Evolutionary conservation across 306 rosid species (phyloP).

Genomic region (Trifolium repens): DNA sequence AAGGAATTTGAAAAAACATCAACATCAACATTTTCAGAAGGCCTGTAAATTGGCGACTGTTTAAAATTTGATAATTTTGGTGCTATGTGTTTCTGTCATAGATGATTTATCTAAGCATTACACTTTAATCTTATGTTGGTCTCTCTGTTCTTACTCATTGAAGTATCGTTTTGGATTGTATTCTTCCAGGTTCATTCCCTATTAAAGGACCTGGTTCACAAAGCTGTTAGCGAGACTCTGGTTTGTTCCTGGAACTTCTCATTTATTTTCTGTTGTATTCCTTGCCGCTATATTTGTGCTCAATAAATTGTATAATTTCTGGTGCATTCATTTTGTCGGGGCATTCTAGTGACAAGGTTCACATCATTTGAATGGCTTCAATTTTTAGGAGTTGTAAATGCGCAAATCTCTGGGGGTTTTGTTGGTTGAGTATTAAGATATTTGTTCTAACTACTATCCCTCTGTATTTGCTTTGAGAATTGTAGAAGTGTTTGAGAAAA

Average conservation of each 20-base stretch:
- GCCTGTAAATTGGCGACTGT: conserved; percentile 5
- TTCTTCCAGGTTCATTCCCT: conserved; percentile 74
- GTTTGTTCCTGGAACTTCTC: conserved; percentile 53
- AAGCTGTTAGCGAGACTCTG: conserved; percentile 78
- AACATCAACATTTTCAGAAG: not conserved
- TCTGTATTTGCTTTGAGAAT: conserved; percentile 18
- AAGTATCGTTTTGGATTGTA: conserved; percentile 36
- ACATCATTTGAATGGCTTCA: conserved; percentile 26
- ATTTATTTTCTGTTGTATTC: conserved; percentile 32
- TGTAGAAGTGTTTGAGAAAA: conserved; percentile 17
- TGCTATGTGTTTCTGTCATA: conserved; percentile 9
- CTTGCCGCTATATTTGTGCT: conserved; percentile 18
- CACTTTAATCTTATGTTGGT: conserved; percentile 9
- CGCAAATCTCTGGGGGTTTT: conserved; percentile 3
- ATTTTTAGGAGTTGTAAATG: conserved; percentile 13
- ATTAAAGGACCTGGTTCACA: conserved; percentile 90
- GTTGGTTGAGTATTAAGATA: not conserved
- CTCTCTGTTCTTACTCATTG: conserved; percentile 28
- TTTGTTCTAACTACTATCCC: conserved; percentile 9
- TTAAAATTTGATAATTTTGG: conserved; percentile 3
- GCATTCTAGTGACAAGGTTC: conserved; percentile 16
- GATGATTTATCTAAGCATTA: conserved; percentile 7
- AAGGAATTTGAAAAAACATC: not conserved
- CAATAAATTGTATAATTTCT: not conserved
- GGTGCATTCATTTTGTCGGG: conserved; percentile 5